Evolutionary conservation across 257 asterid genomes (phyloP), one percentile per base, ranked within the genome.

Genomic region (Solanum virginianum): DNA sequence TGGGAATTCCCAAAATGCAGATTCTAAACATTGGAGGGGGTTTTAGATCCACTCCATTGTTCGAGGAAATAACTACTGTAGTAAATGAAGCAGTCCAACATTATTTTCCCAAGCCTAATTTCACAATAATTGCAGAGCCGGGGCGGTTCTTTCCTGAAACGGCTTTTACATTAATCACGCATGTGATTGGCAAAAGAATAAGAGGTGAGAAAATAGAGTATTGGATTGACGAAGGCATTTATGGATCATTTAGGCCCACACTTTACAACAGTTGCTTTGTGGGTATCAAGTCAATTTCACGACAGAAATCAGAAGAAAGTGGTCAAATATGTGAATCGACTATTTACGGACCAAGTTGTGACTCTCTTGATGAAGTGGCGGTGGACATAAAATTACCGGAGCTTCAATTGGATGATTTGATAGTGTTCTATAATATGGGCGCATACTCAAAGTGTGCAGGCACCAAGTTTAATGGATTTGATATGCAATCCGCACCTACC

Each of bases 221-320:
- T 51, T 84, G 86, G 86, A 84, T 84, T 49, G 69, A 84, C 45
- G 86, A 84, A 17, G 86, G 86, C 3, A 71, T 84, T 45, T 84
- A 84, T 65, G 86, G 86, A 41, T 72, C 86, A 2, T 84, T 84
- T 41, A 84, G 80, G n/a, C 86, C 80, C 56, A 70, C 86, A 66
- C 26, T 84, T 13, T 71, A 69, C 22, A 56, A 72, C 74, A 41
- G 60, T 70, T 70, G 83, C 11, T 56, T 71, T 7, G 80, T 84
- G 74, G 80, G 56, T 26, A 47, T 72, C 16, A 84, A 71, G 53
- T 22, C 82, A 24, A n/a, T 59, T 63, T 66, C 60, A 57, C 0
- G 15, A 55, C 39, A 10, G 7, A 1, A 9, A 60, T 22, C 32
- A 17, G 26, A 49, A 2, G 74, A 66, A 47, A 10, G 24, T 1